Evolutionary conservation across 192 early-diverging fungal species (phyloP), one percentile per base, ranked within the genome.

Genomic region (Backusella morwellensis): DNA sequence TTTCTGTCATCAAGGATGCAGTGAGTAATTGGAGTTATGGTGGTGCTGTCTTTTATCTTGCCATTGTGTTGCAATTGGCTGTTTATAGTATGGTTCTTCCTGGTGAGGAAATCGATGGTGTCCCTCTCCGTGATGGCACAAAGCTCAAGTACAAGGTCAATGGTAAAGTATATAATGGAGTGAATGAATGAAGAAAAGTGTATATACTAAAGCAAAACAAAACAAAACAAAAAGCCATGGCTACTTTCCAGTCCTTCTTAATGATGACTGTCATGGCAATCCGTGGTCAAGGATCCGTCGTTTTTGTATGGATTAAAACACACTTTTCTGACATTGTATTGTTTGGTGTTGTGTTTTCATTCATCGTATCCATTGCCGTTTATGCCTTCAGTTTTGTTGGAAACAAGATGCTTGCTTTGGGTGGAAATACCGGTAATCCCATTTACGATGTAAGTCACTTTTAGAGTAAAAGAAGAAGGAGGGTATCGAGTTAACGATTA

Each of bases 401-500:
- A 67, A 78, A 84, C 8, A 87, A 87, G 36, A 85, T 93, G 34
- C 83, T 99, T 54, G 91, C 97, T 4, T 80, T 88, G 17, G 94
- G 93, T 21, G 97, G 97, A 35, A 97, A 98, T 86, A 93, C 93
- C 19, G 93, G 94, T 38, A 95, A 94, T 85, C 84, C 85, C 6
- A 74, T 95, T 35, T 98, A 99, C 85, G 96, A 98, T 75, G 89
- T 88, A 86, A 75, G 86, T 68, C 1, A n/a, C 68, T 19, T 50
- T 21, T n/a, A 54, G 9, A 34, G 17, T 3, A 14, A 36, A 35
- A 68, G 17, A n/a, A 34, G 19, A 67, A 35, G 14, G 8, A 67
- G 29, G 29, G 1, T 19, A 68, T 19, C 35, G 6, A 35, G 17
- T 3, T n/a, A 7, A 36, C 52, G 17, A n/a, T 36, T 47, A 70